Base-by-base conservation (phyloP, 768 basidiomycete genomes). In the Suillus hirtellus region DNA sequence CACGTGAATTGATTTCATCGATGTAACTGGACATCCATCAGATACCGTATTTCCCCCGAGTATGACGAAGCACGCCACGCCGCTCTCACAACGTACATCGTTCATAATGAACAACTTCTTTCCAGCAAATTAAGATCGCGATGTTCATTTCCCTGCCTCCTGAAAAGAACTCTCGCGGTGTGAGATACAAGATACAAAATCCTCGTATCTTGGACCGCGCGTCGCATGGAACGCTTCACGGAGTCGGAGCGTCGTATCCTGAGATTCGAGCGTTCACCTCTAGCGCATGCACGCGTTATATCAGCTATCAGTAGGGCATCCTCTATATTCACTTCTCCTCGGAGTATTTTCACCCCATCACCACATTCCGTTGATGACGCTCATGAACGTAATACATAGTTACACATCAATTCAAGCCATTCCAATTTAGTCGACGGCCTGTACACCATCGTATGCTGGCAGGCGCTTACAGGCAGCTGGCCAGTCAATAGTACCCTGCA, bases 381-480 rank as follows among this genome's bases (percentile, higher is more conserved):
- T 34, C 2, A 12, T 35, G 21, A 14, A 37, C 59, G 50, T 55
- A 60, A 60, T 55, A 19, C n/a, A 31, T 24, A 60, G 50, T 21
- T 50, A 52, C 9, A 34, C 24, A 47, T 34, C 43, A 59, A 38
- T 24, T 46, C 56, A 35, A 27, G 21, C 43, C 43, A 47, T 50
- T 52, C 61, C 49, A 47, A 31, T 49, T 43, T 65, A 78, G 49
- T 89, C 88, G 49, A 95, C 79, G 19, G 90, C 96, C 77, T 99
- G 96, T 55, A 91, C 89, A 60, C 95, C 96, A 69, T 92, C 90
- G 77, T 98, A 98, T 35, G 80, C 83, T 12, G 89, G 86, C 69
- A 98, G 77, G 60, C 84, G 80, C 66, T 77, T 71, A 72, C 87
- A 88, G 4, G 95, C 95, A 65, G 84, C 86, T 19, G 80, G 73